phyloP scores from a whole-genome alignment of 2,329 filamentous ascomycete species.

The Epichloe uncinata region DNA sequence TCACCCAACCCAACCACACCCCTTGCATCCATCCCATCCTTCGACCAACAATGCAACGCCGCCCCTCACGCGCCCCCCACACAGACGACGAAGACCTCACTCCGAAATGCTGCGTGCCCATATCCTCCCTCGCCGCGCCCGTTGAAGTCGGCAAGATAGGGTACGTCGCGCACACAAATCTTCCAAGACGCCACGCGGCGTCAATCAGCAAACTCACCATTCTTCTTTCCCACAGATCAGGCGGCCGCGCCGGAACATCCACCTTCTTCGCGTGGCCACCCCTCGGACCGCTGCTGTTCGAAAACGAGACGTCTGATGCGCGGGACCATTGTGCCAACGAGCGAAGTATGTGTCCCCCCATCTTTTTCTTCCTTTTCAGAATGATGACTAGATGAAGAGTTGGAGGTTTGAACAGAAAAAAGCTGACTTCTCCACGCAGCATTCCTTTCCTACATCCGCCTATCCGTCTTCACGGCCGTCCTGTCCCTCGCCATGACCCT shows the following conservation, averaged over 20 bases:
- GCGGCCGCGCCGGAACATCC: conserved; percentile 15
- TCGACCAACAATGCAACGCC: neutral
- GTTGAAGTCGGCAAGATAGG: conserved; percentile 30
- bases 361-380: too few species aligned
- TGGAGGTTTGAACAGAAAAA: neutral
- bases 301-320: conserved; percentile 61
- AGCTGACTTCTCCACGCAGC: conserved; percentile 26
- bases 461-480: conserved; percentile 82
- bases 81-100: conserved; percentile 22
- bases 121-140: conserved; percentile 23
- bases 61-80: conserved; percentile 3
- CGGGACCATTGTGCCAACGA: conserved; percentile 72
- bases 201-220: too few species aligned
- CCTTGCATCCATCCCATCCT: too few species aligned
- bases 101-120: conserved; percentile 26
- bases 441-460: conserved; percentile 82
- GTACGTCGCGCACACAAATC: conserved; percentile 17
- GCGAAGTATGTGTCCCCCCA: conserved; percentile 40
- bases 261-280: conserved; percentile 49
- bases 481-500: conserved; percentile 83
- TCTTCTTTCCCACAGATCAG: too few species aligned
- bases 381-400: too few species aligned
- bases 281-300: conserved; percentile 56
- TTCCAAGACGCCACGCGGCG: too few species aligned
- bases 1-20: too few species aligned